These are phyloP conservation scores for Inga leiocalycina DNA, from an alignment of 306 rosid species.

Conservation along the genomic window DNA sequence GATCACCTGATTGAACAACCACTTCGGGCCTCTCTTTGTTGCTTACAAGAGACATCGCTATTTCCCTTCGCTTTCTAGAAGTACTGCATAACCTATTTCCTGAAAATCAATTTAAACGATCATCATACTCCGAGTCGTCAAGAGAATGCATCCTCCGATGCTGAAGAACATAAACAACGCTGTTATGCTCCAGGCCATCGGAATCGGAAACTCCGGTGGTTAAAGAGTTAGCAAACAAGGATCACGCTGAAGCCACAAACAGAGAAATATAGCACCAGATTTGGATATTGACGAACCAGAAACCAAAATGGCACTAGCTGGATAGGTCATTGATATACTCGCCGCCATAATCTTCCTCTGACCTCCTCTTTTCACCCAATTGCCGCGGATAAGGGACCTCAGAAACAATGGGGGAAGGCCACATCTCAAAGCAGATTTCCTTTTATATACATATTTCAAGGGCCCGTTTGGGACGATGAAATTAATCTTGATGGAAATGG, in stretches of 20 bases:
- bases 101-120: constrained; percentile 26
- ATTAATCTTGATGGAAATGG: too few relatives aligned
- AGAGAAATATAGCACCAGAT: constrained; percentile 39
- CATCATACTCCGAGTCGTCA: neutral
- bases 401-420: constrained; percentile 11
- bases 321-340: constrained; percentile 25
- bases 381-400: constrained; percentile 36
- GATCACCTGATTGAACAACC: constrained; percentile 36
- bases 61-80: constrained; percentile 28
- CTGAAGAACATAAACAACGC: neutral
- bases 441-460: neutral
- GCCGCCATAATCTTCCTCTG: constrained; percentile 38
- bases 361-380: neutral
- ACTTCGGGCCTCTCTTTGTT: constrained; percentile 20
- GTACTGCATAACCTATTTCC: constrained; percentile 34
- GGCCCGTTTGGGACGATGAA: too few relatives aligned
- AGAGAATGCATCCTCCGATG: neutral
- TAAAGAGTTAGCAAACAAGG: neutral
- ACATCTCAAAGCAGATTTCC: neutral
- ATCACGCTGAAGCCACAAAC: neutral
- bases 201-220: neutral
- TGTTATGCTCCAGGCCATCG: neutral
- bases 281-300: constrained; percentile 32
- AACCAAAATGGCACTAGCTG: constrained; percentile 28
- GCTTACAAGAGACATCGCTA: constrained; percentile 47